These are phyloP conservation scores for Quercus mongolica DNA, from an alignment of 306 rosid genomes.

Conservation along the genomic window DNA sequence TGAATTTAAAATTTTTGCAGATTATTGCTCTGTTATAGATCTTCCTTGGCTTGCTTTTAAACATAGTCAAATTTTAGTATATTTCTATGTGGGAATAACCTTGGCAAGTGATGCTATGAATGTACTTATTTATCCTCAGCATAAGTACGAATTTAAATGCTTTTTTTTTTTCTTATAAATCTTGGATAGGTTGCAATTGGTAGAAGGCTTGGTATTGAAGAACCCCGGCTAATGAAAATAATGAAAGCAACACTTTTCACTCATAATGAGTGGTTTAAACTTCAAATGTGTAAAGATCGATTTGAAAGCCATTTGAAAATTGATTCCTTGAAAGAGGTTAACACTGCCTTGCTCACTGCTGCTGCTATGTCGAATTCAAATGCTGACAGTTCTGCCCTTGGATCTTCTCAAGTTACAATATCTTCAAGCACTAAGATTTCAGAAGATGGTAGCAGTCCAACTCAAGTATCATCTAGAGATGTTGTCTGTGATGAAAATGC, in stretches of 20 bases:
- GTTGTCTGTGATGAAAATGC: slow-evolving; percentile 74
- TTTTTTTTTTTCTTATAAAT: neutral
- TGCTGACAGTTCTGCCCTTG: slow-evolving; percentile 75
- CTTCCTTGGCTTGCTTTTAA: neutral
- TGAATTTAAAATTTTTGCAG: neutral
- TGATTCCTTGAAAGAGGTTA: slow-evolving; percentile 81
- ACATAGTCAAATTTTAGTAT: neutral
- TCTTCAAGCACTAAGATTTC: slow-evolving; percentile 67
- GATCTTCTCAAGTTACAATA: slow-evolving; percentile 81
- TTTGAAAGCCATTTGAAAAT: slow-evolving; percentile 82
- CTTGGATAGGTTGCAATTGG: slow-evolving; percentile 76
- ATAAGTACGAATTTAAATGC: slow-evolving; percentile 1
- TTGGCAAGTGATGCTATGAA: neutral
- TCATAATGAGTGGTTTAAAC: slow-evolving; percentile 94
- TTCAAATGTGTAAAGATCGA: slow-evolving; percentile 96
- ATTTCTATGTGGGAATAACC: neutral
- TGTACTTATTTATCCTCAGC: neutral
- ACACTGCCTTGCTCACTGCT: slow-evolving; percentile 47
- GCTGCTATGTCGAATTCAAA: slow-evolving; percentile 50
- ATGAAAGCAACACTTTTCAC: slow-evolving; percentile 79
- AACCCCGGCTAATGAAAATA: slow-evolving; percentile 94
- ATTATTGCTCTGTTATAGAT: neutral
- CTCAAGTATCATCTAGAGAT: slow-evolving; percentile 78
- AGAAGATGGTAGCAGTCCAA: slow-evolving; percentile 88
- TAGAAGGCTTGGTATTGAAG: slow-evolving; percentile 87